A percentile compares a stretch with the other conserved stretches of the same genome.
Evolutionary conservation across 257 asterid genomes (phyloP).

Genomic region (Salvia miltiorrhiza): DNA sequence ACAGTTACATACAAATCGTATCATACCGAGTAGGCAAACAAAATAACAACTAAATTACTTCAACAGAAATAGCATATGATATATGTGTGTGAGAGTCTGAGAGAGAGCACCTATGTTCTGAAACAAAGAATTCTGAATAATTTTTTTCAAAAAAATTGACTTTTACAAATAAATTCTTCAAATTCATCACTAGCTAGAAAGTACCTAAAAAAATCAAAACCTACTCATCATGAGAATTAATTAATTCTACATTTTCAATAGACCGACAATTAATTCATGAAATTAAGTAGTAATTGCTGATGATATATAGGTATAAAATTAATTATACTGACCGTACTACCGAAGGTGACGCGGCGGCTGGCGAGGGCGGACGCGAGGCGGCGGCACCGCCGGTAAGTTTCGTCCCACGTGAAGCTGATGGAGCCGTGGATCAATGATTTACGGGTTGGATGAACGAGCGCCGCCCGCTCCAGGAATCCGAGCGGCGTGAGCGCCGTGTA

Average conservation of each 20-base stretch:
- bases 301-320: too few relatives aligned
- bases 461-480: constrained; percentile 62
- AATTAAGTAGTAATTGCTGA: too few relatives aligned
- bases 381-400: constrained; percentile 72
- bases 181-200: too few relatives aligned
- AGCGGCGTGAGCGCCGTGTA: constrained; percentile 64
- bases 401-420: constrained; percentile 53
- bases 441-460: constrained; percentile 52
- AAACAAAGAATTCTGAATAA: background rate
- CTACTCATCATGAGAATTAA: too few relatives aligned
- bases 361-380: constrained; percentile 70
- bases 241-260: background rate
- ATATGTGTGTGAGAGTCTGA: too few relatives aligned
- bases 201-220: too few relatives aligned
- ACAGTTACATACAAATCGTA: background rate
- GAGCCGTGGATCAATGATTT: constrained; percentile 57
- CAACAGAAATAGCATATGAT: too few relatives aligned
- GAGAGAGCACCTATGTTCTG: background rate
- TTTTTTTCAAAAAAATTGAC: too few relatives aligned
- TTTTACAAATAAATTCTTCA: too few relatives aligned
- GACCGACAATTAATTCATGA: background rate
- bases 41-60: too few relatives aligned
- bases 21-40: too few relatives aligned
- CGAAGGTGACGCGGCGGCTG: constrained; percentile 47
- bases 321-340: constrained; percentile 48